These are phyloP conservation scores for Barnettozyma populi DNA, from an alignment of 805 yeast species.

Conservation along the genomic window DNA sequence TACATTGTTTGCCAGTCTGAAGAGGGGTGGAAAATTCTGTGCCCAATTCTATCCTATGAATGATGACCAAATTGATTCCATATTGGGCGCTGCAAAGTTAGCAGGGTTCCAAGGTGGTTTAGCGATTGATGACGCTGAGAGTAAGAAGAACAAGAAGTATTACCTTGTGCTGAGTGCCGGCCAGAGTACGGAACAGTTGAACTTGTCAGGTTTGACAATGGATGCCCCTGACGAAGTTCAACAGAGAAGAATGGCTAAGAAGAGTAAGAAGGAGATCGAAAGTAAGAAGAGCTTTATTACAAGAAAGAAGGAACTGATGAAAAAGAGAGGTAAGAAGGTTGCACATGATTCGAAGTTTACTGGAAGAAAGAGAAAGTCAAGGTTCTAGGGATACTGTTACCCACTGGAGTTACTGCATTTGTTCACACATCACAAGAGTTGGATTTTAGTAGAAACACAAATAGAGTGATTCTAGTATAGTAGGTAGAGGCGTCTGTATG, in stretches of 20 bases:
- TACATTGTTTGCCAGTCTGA: conserved; percentile 78
- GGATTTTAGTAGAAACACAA: not conserved
- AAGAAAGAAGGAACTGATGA: conserved; percentile 91
- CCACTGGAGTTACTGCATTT: not conserved
- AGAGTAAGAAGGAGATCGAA: conserved; percentile 48
- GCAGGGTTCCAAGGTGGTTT: conserved; percentile 97
- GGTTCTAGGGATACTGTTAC: conserved; percentile 36
- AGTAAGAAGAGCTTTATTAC: conserved; percentile 72
- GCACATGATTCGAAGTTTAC: conserved; percentile 90
- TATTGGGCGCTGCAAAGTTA: conserved; percentile 79
- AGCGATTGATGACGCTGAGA: conserved; percentile 89
- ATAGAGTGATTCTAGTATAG: too few relatives aligned
- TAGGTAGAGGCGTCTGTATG: not conserved
- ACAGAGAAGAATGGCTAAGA: conserved; percentile 32
- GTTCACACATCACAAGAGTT: not conserved
- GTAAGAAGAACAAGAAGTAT: conserved; percentile 84
- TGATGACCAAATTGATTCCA: conserved; percentile 75
- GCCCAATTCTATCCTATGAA: conserved; percentile 95
- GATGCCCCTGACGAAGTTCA: conserved; percentile 49
- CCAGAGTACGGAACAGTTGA: conserved; percentile 63
- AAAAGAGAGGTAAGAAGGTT: conserved; percentile 82
- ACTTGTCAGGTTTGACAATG: conserved; percentile 74
- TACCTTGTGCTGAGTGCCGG: conserved; percentile 90
- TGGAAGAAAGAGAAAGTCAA: conserved; percentile 72
- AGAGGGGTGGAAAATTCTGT: conserved; percentile 94